These are phyloP conservation scores for Cercospora zeina DNA, from an alignment of 2,329 filamentous ascomycete species.

Conservation along the genomic window DNA sequence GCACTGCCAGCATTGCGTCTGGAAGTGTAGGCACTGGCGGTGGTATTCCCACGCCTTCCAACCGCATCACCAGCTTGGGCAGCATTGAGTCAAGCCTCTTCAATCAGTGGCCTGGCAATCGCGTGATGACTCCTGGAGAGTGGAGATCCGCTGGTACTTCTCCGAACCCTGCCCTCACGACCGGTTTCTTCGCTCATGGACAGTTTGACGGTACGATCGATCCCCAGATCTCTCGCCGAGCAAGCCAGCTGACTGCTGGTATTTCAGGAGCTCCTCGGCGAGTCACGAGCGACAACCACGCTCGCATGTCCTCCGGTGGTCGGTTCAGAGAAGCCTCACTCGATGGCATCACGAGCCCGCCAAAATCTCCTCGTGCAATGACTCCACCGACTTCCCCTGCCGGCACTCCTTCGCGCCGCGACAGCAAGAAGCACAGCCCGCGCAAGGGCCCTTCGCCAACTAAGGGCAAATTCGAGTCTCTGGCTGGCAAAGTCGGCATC, in stretches of 20 bases:
- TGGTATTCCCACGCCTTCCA: constrained; percentile 19
- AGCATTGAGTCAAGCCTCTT: constrained; percentile 36
- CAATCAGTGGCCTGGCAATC: constrained; percentile 30
- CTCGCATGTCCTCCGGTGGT: constrained; percentile 18
- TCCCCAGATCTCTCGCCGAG: constrained; percentile 11
- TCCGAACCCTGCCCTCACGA: constrained; percentile 37
- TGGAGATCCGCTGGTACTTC: constrained; percentile 39
- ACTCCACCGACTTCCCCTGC: constrained; percentile 30
- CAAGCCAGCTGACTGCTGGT: constrained; percentile 22
- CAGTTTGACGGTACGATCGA: constrained; percentile 40
- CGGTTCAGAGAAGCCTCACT: constrained; percentile 35
- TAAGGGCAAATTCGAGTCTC: constrained; percentile 50
- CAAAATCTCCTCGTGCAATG: constrained; percentile 27
- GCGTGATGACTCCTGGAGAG: constrained; percentile 40
- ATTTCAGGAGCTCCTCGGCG: constrained; percentile 24
- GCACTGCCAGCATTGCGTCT: constrained; percentile 26
- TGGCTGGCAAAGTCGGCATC: constrained; percentile 50
- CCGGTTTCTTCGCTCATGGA: constrained; percentile 38
- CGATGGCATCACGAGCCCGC: constrained; percentile 32
- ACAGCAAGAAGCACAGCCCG: constrained; percentile 24
- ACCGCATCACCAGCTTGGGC: constrained; percentile 34
- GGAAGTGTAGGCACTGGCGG: constrained; percentile 27
- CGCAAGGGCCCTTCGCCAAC: constrained; percentile 44
- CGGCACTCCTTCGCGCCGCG: constrained; percentile 22
- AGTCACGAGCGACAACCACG: constrained; percentile 14